Conservation (phyloP, 148 eudicot genomes). For the Cornus florida region DNA sequence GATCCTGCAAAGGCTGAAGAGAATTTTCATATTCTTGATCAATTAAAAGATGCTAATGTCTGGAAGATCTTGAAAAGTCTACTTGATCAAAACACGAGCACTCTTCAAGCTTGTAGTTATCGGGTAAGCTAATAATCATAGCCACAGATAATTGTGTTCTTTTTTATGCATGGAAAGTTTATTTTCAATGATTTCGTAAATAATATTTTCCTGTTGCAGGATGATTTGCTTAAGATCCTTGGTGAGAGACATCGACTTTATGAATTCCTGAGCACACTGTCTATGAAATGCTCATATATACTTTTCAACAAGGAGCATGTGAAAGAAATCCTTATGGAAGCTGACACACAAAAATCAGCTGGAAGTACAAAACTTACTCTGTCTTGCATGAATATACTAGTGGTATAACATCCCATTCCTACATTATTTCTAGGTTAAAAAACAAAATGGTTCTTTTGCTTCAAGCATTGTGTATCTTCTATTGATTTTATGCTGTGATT, state of each 20-base stretch:
- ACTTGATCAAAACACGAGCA: constrained; percentile 69
- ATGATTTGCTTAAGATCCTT: constrained; percentile 74
- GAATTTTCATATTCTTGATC: constrained; percentile 82
- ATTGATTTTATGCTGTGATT: not conserved
- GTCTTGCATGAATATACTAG: constrained; percentile 90
- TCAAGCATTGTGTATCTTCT: not conserved
- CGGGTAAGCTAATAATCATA: constrained; percentile 51
- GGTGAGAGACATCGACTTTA: constrained; percentile 76
- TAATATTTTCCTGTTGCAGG: constrained; percentile 42
- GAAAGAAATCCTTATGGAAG: constrained; percentile 71
- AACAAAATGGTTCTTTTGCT: not conserved
- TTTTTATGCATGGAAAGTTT: not conserved
- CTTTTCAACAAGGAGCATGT: constrained; percentile 93
- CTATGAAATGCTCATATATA: constrained; percentile 82
- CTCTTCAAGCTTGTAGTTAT: constrained; percentile 49
- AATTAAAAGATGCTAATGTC: constrained; percentile 77
- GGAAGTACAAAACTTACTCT: constrained; percentile 48
- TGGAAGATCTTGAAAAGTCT: constrained; percentile 68
- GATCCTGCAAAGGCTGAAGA: constrained; percentile 85
- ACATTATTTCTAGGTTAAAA: not conserved
- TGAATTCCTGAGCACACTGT: constrained; percentile 76
- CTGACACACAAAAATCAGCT: constrained; percentile 57
- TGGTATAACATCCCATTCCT: constrained; percentile 52
- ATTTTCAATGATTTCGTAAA: not conserved
- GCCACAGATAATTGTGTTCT: not conserved